Conservation (phyloP, 139 green algal species). For the Closterium sp. region DNA sequence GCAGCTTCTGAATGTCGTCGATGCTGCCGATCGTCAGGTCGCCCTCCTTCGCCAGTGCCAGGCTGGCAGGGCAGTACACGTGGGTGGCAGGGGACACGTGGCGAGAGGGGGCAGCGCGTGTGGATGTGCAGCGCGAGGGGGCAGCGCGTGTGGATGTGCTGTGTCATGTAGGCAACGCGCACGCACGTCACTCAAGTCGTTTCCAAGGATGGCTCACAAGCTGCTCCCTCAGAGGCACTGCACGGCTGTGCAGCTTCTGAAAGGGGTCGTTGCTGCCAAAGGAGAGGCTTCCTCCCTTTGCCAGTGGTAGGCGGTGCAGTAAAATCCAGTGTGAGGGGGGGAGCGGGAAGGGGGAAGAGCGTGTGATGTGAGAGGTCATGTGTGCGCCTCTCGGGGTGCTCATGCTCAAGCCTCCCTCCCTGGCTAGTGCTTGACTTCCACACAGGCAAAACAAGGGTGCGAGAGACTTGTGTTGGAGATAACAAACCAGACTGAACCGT, state of each 20-base stretch:
- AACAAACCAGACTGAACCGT: no score
- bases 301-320: not conserved
- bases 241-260: not conserved
- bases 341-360: not conserved
- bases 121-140: no score
- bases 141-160: no score
- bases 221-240: no score
- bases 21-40: conserved; percentile 83
- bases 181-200: no score
- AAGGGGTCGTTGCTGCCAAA: not conserved
- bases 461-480: no score
- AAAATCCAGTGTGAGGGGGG: not conserved
- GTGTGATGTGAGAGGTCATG: not conserved
- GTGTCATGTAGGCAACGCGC: no score
- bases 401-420: not conserved
- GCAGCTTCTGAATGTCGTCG: conserved; percentile 94
- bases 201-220: no score
- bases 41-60: conserved; percentile 67
- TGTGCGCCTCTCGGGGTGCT: not conserved
- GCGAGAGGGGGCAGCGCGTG: no score
- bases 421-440: not conserved
- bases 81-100: no score
- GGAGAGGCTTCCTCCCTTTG: not conserved
- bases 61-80: conserved; percentile 10
- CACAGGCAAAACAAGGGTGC: no score